phyloP scores from a whole-genome alignment of 768 basidiomycete species.

The Epithele typhae region DNA sequence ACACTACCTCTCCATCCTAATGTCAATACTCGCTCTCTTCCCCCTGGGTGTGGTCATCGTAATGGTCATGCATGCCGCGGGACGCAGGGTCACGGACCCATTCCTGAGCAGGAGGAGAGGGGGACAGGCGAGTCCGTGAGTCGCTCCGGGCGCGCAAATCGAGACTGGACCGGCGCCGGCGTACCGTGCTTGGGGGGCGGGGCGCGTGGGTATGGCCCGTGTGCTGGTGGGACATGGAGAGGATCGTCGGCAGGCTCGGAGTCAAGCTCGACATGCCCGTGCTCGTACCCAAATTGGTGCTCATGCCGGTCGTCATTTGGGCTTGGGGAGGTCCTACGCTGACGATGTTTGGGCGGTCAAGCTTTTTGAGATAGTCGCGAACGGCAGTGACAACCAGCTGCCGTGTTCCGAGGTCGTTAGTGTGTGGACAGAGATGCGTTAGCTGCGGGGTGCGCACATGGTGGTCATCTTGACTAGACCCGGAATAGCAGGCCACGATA shows the following conservation, averaged over 20 bases:
- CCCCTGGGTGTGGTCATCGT: conserved; percentile 10
- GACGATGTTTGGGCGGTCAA: conserved; percentile 25
- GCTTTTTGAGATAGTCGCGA: conserved; percentile 67
- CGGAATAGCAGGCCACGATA: conserved; percentile 74
- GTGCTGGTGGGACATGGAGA: conserved; percentile 6
- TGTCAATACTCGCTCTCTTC: conserved; percentile 7
- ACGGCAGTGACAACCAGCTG: conserved; percentile 64
- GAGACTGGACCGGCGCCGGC: conserved; percentile 11
- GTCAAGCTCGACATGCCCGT: conserved; percentile 14
- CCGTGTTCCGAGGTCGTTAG: too few relatives aligned
- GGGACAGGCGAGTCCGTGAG: conserved; percentile 4
- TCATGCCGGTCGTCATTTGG: conserved; percentile 17
- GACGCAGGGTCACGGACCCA: conserved; percentile 31
- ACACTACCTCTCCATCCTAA: conserved; percentile 8
- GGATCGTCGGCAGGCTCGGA: conserved; percentile 9
- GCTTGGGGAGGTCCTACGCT: conserved; percentile 13
- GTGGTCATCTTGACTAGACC: conserved; percentile 78
- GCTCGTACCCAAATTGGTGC: background rate
- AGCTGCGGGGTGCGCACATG: conserved; percentile 40
- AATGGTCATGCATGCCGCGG: conserved; percentile 20
- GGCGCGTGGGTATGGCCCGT: conserved; percentile 1
- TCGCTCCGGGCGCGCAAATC: conserved; percentile 2
- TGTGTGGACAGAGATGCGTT: too few relatives aligned
- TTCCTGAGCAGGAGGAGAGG: conserved; percentile 14
- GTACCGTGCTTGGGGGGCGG: conserved; percentile 9